Conservation (phyloP, 768 basidiomycete species). For the Nidula microcarpa region DNA sequence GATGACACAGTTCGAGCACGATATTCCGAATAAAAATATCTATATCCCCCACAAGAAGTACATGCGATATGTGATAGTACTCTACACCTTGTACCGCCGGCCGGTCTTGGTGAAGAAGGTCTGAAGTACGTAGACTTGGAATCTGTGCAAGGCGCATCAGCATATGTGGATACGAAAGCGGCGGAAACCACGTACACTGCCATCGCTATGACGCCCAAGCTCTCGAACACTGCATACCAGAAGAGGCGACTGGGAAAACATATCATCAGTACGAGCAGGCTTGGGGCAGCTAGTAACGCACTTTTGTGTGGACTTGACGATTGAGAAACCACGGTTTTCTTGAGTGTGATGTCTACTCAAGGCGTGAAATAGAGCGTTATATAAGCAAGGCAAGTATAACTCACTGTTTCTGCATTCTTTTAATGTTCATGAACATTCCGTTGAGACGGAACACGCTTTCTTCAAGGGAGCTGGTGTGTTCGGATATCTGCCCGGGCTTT, state of each 20-base stretch:
- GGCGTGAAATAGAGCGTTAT: slow-evolving; percentile 5
- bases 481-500: slow-evolving; percentile 82
- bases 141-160: slow-evolving; percentile 34
- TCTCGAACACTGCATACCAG: slow-evolving; percentile 90
- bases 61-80: slow-evolving; percentile 3
- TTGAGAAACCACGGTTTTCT: slow-evolving; percentile 91
- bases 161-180: slow-evolving; percentile 1
- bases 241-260: slow-evolving; percentile 68
- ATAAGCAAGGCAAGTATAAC: slow-evolving; percentile 21
- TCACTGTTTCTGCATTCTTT: slow-evolving; percentile 91
- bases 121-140: slow-evolving; percentile 90
- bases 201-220: slow-evolving; percentile 76
- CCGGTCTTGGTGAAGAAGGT: slow-evolving; percentile 97
- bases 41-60: background rate
- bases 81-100: slow-evolving; percentile 81
- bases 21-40: background rate
- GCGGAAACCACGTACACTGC: slow-evolving; percentile 61
- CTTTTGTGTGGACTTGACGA: slow-evolving; percentile 89
- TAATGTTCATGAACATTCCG: slow-evolving; percentile 83
- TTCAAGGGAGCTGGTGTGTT: slow-evolving; percentile 91
- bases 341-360: slow-evolving; percentile 82
- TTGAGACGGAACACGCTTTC: slow-evolving; percentile 94
- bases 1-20: too few relatives aligned
- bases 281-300: slow-evolving; percentile 20
- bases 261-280: slow-evolving; percentile 2